Evolutionary conservation across 23 red algal species (phyloP).

Genomic region (Gracilaria domingensis): DNA sequence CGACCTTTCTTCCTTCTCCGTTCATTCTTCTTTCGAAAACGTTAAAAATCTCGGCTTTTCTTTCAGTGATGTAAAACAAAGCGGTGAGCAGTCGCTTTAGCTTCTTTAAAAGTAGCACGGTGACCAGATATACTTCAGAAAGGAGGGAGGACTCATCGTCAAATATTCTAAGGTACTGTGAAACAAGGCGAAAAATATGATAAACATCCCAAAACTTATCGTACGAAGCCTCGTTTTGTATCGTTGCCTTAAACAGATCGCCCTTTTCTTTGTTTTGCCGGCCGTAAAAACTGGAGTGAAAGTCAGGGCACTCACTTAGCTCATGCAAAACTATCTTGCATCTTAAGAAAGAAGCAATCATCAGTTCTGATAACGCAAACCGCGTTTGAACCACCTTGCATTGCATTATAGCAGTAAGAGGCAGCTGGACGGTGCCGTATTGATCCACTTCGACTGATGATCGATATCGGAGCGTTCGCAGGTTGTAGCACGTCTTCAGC

Average conservation of each 20-base stretch:
- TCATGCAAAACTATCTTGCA: background rate
- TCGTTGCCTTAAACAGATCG: background rate
- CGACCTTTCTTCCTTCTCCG: background rate
- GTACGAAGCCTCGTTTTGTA: background rate
- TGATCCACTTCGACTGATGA: background rate
- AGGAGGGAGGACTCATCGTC: background rate
- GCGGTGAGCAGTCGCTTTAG: background rate
- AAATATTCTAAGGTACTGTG: background rate
- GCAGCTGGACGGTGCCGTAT: background rate
- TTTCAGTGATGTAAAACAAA: background rate
- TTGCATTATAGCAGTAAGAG: background rate
- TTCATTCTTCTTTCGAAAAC: background rate
- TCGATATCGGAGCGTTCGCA: too few relatives aligned
- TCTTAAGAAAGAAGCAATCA: background rate
- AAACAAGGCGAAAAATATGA: background rate
- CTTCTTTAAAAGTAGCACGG: background rate
- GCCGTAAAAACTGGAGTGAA: background rate
- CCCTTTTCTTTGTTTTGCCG: background rate
- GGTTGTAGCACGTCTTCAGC: background rate
- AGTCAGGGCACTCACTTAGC: background rate
- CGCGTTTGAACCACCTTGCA: background rate
- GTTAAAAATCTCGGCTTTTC: background rate
- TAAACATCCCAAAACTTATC: background rate
- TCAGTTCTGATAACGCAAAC: background rate
- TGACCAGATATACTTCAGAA: background rate